These are phyloP conservation scores for Amaranthus cruentus DNA, from an alignment of 148 eudicot species.

Conservation along the genomic window DNA sequence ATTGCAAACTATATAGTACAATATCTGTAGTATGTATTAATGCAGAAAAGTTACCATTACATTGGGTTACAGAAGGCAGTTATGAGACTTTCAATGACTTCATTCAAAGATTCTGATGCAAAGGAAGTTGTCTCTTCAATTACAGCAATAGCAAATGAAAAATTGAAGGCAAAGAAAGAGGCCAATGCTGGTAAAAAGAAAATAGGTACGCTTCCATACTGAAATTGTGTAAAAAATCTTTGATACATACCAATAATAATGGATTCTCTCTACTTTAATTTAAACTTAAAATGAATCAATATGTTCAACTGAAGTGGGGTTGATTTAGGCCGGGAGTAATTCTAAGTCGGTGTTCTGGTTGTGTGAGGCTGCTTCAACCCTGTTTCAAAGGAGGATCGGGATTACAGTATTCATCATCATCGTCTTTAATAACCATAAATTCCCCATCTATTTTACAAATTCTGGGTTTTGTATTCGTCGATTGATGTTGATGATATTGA, in stretches of 20 bases:
- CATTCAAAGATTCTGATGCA: conserved; percentile 84
- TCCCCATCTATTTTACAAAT: no score
- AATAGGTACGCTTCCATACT: conserved; percentile 47
- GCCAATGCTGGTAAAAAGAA: conserved; percentile 97
- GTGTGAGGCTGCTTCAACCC: background rate
- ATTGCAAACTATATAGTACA: no score
- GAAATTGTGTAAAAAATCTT: background rate
- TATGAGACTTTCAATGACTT: conserved; percentile 77
- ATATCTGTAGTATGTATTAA: background rate
- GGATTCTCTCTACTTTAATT: no score
- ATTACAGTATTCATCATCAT: no score
- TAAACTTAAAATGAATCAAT: background rate
- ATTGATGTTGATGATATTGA: no score
- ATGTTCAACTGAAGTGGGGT: no score
- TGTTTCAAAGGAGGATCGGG: no score
- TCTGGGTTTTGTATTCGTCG: no score
- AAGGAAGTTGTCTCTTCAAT: conserved; percentile 87
- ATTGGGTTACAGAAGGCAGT: conserved; percentile 76
- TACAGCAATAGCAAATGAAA: conserved; percentile 92
- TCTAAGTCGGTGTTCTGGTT: no score
- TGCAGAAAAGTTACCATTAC: conserved; percentile 95
- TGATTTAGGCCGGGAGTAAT: no score
- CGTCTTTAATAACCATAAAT: no score
- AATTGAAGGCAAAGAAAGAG: conserved; percentile 90
- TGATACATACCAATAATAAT: background rate